Conservation (phyloP, 352 stramenopile genomes). For the Globisporangium parvum region DNA sequence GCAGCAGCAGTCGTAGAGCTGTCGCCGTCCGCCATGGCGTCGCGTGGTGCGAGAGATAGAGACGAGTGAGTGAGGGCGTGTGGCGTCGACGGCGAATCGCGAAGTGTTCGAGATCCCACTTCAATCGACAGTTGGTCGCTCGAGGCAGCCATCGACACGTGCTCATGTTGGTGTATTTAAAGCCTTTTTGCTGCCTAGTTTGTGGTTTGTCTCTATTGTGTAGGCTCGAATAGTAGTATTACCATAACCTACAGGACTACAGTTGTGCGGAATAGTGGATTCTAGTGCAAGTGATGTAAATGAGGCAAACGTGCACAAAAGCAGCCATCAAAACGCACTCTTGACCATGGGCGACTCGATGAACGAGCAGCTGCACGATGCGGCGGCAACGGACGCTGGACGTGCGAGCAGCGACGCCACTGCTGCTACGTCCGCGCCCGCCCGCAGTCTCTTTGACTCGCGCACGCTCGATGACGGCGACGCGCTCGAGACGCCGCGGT, state of each 20-base stretch:
- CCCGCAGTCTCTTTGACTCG: conserved; percentile 42
- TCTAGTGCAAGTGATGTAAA: too few species aligned
- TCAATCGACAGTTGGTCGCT: conserved; percentile 1
- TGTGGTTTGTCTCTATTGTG: background rate
- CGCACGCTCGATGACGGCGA: conserved; percentile 18
- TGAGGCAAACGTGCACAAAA: too few species aligned
- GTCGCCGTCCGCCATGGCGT: background rate
- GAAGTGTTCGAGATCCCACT: background rate
- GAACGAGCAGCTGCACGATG: background rate
- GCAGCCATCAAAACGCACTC: too few species aligned
- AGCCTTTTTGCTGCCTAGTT: too few species aligned
- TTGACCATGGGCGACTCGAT: too few species aligned
- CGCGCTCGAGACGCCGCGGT: conserved; percentile 18
- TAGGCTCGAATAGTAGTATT: too few species aligned
- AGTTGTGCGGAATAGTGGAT: too few species aligned
- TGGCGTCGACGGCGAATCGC: background rate
- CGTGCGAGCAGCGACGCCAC: background rate
- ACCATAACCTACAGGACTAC: too few species aligned
- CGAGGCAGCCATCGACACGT: background rate
- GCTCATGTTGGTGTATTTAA: background rate
- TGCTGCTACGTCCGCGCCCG: conserved; percentile 4
- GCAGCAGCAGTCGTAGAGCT: background rate
- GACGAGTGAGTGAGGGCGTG: background rate
- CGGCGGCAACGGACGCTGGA: too few species aligned
- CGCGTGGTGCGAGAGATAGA: too few species aligned